Percentiles rank a stretch among this genome's conserved stretches.
These are phyloP conservation scores for Dunaliella sp. DNA, from an alignment of 139 green algal genomes.

Conservation along the genomic window DNA sequence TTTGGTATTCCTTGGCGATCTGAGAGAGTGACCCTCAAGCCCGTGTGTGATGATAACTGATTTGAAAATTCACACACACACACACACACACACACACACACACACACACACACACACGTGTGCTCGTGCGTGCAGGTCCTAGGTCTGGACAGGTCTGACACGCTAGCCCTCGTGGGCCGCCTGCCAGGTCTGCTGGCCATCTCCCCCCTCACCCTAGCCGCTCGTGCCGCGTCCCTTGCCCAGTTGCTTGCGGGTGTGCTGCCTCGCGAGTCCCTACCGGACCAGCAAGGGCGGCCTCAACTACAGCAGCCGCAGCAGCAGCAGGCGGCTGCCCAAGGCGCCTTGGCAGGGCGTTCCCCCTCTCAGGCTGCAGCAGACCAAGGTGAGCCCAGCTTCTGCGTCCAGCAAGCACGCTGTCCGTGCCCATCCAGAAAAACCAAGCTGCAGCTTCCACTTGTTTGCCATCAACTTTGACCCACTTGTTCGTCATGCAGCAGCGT, in stretches of 20 bases:
- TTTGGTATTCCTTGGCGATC: no score
- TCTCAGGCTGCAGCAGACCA: not conserved
- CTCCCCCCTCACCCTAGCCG: not conserved
- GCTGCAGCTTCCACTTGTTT: no score
- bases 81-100: no score
- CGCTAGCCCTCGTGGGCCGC: not conserved
- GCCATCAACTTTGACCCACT: no score
- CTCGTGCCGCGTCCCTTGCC: not conserved
- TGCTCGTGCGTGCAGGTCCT: no score
- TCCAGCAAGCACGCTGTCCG: not conserved
- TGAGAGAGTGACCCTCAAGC: no score
- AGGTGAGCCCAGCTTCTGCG: not conserved
- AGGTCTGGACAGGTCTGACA: not conserved
- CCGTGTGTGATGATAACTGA: no score
- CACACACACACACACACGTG: no score
- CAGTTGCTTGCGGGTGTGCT: not conserved
- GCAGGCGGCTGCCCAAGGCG: not conserved
- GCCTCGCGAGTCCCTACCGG: not conserved
- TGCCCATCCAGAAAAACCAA: not conserved
- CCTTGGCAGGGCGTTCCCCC: not conserved
- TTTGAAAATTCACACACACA: no score
- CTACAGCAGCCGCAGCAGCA: constrained; percentile 23
- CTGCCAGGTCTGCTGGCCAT: constrained; percentile 3
- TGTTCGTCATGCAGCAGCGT: no score
- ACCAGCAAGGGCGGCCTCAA: not conserved